Base-by-base conservation (phyloP, 805 yeast genomes). In the Priceomyces melissophilus region DNA sequence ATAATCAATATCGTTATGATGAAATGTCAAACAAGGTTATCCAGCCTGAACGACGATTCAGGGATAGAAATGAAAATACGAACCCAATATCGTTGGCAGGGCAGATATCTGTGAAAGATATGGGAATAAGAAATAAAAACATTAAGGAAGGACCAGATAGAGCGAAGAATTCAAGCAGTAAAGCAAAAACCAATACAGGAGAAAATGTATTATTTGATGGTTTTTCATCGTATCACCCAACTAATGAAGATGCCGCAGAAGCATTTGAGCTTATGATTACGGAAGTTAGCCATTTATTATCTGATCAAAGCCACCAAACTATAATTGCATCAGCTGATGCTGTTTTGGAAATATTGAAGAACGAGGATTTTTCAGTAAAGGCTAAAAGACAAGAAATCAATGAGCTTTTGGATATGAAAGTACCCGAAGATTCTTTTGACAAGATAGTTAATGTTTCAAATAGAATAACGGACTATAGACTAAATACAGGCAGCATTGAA, bases 1-100 rank as follows among this genome's bases (percentile, higher is more conserved):
- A 30, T 11, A 37, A 35, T 11, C 60, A 57, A 47, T 82, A 81
- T 60, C 73, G 79, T 48, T 78, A 81, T 50, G 84, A 81, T 57
- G 86, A 78, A 55, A 83, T 87, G 89, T 75, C 95, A 38, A 84
- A 82, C 51, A 82, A 82, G 66, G 91, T 87, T 45, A 70, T 82
- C 55, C 45, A 63, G 58, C 34, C 55, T 69, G 33, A 67, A 61
- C 36, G 69, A 68, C 7, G 52, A 52, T 11, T 58, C 53, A 39
- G 46, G 35, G 20, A 23, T 13, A 78, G 71, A 38, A 78, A 76
- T 3, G 80, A 75, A 16, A 55, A 56, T 43, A 79, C 84, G 2
- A 79, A 75, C 35, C 96, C 96, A 0, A 79, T 79, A 42, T 80
- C 95, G 0, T 65, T 89, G 55, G 76, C 69, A 8, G 95, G 95